These are phyloP conservation scores for Bathelium albidoporum DNA, from an alignment of 495 filamentous ascomycete species.

Conservation along the genomic window DNA sequence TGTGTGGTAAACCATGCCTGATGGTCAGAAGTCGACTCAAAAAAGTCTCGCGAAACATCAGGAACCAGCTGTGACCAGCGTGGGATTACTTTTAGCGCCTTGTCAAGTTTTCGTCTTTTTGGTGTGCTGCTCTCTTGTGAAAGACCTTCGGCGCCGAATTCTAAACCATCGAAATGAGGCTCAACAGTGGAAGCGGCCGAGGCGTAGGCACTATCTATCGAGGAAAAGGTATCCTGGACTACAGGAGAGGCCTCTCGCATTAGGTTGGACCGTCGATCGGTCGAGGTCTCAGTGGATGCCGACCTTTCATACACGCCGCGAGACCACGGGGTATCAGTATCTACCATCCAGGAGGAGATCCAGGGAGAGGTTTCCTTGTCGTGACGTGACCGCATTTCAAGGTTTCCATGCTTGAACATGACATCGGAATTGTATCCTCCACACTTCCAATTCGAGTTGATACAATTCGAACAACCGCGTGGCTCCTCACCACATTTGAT, in stretches of 20 bases:
- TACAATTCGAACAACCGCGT: constrained; percentile 73
- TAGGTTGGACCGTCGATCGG: not conserved
- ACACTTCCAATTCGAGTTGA: constrained; percentile 57
- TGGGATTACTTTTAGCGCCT: not conserved
- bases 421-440: not conserved
- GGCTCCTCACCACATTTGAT: constrained; percentile 69
- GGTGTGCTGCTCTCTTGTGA: not conserved
- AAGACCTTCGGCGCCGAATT: not conserved
- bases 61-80: not conserved
- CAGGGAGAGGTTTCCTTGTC: not conserved
- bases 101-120: not conserved
- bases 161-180: not conserved
- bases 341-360: not conserved
- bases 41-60: not conserved
- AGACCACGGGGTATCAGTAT: not conserved
- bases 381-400: not conserved
- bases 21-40: not conserved
- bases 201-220: not conserved
- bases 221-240: not conserved
- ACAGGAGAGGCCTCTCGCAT: not conserved
- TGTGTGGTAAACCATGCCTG: not conserved
- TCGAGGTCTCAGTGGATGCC: not conserved
- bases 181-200: not conserved
- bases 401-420: not conserved
- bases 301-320: too few relatives aligned